Evolutionary conservation across 441 rosid genomes (phyloP).

Genomic region (Bruguiera hainesii): DNA sequence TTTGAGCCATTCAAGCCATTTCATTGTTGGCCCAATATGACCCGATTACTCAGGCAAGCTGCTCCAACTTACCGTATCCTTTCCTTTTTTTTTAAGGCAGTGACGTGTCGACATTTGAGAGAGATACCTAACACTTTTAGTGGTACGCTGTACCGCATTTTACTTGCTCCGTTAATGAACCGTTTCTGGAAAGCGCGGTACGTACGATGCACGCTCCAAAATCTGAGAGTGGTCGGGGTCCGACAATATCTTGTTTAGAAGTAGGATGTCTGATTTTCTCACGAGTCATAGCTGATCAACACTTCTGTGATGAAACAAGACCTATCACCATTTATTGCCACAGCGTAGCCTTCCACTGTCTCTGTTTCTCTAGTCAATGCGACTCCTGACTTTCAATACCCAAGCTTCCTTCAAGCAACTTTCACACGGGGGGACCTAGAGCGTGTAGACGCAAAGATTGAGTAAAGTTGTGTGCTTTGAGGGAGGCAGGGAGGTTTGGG

Average conservation of each 20-base stretch:
- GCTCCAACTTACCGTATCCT: too few species aligned
- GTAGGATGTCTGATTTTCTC: conserved; percentile 22
- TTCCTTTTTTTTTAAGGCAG: too few species aligned
- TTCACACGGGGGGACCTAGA: neutral
- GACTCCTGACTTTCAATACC: conserved; percentile 12
- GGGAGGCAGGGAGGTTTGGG: neutral
- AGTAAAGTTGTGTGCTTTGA: neutral
- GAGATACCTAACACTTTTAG: too few species aligned
- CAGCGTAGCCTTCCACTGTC: conserved; percentile 2
- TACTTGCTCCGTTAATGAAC: too few species aligned
- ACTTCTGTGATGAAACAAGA: neutral
- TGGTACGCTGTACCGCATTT: too few species aligned
- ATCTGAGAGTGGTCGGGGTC: conserved; percentile 16
- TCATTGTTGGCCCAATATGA: too few species aligned
- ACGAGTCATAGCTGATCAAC: neutral
- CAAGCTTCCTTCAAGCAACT: conserved; percentile 10
- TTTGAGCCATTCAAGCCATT: too few species aligned
- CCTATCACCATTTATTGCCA: conserved; percentile 9
- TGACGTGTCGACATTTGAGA: too few species aligned
- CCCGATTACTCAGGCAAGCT: too few species aligned
- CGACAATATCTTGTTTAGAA: neutral
- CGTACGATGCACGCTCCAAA: conserved; percentile 10
- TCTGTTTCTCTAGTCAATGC: neutral
- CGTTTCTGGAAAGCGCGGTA: neutral
- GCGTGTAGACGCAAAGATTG: conserved; percentile 5